Conservation (phyloP, 306 rosid species). For the Trifolium pratense region DNA sequence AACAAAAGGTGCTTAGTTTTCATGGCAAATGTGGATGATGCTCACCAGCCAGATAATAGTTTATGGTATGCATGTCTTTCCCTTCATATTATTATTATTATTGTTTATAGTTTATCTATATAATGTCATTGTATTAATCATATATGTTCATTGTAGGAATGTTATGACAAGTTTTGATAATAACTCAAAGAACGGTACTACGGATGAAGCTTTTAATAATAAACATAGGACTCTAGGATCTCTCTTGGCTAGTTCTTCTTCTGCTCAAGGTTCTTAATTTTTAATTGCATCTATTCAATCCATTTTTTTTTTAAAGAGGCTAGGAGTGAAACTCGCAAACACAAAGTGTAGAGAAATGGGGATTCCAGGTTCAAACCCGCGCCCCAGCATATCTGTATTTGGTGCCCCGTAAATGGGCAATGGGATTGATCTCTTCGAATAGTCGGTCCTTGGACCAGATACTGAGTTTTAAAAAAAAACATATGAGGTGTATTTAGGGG, state of each 20-base stretch:
- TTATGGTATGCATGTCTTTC: conserved; percentile 52
- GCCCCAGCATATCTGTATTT: no score
- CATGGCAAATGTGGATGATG: conserved; percentile 49
- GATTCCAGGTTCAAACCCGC: no score
- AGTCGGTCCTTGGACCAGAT: no score
- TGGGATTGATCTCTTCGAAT: no score
- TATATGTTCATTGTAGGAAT: conserved; percentile 46
- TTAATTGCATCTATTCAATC: no score
- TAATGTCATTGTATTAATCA: neutral
- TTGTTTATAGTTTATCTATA: no score
- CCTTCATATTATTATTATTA: neutral
- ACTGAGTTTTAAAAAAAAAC: no score
- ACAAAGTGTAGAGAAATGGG: no score
- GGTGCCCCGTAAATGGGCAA: no score
- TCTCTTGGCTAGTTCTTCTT: conserved; percentile 48
- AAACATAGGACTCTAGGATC: conserved; percentile 29
- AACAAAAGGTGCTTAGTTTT: neutral
- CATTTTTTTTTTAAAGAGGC: no score
- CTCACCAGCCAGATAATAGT: conserved; percentile 32
- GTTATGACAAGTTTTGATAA: conserved; percentile 19
- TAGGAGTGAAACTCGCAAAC: no score
- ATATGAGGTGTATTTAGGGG: no score
- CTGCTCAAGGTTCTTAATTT: conserved; percentile 64
- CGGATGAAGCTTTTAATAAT: conserved; percentile 26
- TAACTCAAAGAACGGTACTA: conserved; percentile 28